Evolutionary conservation across 305 asterid genomes (phyloP).

Genomic region (Fraxinus xanthoxyloides): DNA sequence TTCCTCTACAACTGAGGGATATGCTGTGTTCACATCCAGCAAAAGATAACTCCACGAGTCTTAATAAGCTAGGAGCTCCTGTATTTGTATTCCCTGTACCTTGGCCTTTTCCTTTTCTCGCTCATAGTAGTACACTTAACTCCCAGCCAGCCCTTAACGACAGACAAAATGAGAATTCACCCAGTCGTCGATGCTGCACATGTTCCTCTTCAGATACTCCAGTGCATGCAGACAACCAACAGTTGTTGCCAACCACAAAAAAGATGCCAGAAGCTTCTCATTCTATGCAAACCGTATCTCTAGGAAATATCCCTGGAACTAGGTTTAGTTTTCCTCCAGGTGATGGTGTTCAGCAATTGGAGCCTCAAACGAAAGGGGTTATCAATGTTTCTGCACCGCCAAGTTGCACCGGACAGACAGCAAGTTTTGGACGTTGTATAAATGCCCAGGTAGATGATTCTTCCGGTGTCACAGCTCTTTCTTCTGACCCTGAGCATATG

Average conservation of each 20-base stretch:
- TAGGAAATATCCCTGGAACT: conserved; percentile 8
- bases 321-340: conserved; percentile 18
- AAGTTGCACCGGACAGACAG: conserved; percentile 16
- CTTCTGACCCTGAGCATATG: conserved; percentile 17
- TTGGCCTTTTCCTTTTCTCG: conserved; percentile 21
- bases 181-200: conserved; percentile 13
- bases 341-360: conserved; percentile 7
- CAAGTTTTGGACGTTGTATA: neutral
- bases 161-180: neutral
- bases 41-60: conserved; percentile 22
- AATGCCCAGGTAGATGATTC: conserved; percentile 6
- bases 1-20: conserved; percentile 15
- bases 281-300: neutral
- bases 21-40: conserved; percentile 6
- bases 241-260: conserved; percentile 5
- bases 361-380: neutral
- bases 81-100: conserved; percentile 24
- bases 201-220: conserved; percentile 15
- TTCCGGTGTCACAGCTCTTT: neutral
- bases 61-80: conserved; percentile 27
- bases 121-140: neutral
- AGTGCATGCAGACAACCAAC: conserved; percentile 10
- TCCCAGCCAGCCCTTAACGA: neutral
- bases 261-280: neutral
- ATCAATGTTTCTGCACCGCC: conserved; percentile 21